These are phyloP conservation scores for Salix exigua DNA, from an alignment of 345 rosid genomes.

Conservation along the genomic window DNA sequence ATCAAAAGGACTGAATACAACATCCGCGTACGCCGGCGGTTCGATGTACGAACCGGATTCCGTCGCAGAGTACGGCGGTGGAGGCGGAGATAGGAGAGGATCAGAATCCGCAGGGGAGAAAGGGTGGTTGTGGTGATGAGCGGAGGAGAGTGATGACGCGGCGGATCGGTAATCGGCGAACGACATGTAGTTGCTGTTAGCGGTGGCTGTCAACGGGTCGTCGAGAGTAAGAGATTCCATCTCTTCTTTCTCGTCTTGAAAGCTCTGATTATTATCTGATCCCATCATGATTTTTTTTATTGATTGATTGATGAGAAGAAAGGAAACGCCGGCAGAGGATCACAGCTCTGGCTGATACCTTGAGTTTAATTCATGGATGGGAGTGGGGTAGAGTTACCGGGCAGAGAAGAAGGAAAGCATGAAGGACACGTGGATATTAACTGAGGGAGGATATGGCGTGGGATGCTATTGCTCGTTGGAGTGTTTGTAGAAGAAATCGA, in stretches of 20 bases:
- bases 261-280: conserved; percentile 54
- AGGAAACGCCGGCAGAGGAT: neutral
- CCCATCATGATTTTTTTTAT: conserved; percentile 59
- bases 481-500: too few relatives aligned
- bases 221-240: conserved; percentile 70
- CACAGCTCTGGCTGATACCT: neutral
- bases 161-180: conserved; percentile 59
- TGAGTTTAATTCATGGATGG: neutral
- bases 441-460: neutral
- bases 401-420: conserved; percentile 11
- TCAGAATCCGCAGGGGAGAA: conserved; percentile 59
- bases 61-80: conserved; percentile 17
- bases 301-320: neutral
- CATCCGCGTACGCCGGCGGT: conserved; percentile 87
- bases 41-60: conserved; percentile 57
- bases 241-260: conserved; percentile 57
- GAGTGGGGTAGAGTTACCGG: neutral
- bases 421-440: conserved; percentile 35
- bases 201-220: conserved; percentile 21
- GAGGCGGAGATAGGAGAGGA: conserved; percentile 58
- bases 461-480: too few relatives aligned
- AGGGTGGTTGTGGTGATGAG: conserved; percentile 37
- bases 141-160: conserved; percentile 46
- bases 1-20: conserved; percentile 76
- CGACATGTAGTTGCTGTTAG: conserved; percentile 15